Base-by-base conservation (phyloP, 177 flowering plant genomes). In the Telopea speciosissima region DNA sequence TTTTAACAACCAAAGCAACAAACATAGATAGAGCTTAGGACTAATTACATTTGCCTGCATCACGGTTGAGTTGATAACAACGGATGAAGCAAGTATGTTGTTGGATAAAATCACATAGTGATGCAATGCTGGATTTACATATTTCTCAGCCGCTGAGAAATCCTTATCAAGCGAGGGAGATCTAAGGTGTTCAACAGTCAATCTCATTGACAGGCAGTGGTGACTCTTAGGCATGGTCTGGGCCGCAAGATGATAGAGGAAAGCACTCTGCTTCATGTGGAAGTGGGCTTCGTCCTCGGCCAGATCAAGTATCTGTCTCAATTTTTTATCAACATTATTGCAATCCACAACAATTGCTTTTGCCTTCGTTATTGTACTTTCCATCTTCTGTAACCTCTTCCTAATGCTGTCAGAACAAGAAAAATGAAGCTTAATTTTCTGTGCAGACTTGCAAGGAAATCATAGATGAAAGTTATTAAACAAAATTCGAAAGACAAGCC, bases 211-310 rank as follows among this genome's bases (percentile, higher is more conserved):
- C 60, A 95, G 79, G 76, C 99, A 95, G 79, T 95, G 99, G 24
- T 81, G 90, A 79, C 96, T 89, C 80, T 95, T 95, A 33, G 99
- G 98, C 84, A 86, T 85, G 52, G 99, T 95, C 79, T 90, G 96
- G 66, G 90, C 92, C 22, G 90, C 88, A 71, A 93, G 90, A 73
- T 91, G 87, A 82, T 85, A 90, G 63, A 95, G 90, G 81, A 87
- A 95, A 68, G 94, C 96, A 81, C 98, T 93, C 77, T 93, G 99
- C 81, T 84, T 93, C 90, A 81, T 88, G 85, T 95, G 98, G 70
- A 93, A 95, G 73, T 83, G 84, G 17, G 94, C 90, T 80, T 95
- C 99, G 74, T 95, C 99, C 81, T 90, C 91, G 19, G 98, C 89
- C 76, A 95, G 68, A 77, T 95, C 98, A 26, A 84, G 86, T 68